These are phyloP conservation scores for rapeseed (Brassica napus) DNA, from an alignment of 345 rosid genomes.

Conservation along the genomic window Da-Ae NC_063436.1:26237001-26237500, in stretches of 20 bases:
- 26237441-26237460: conserved; percentile 95
- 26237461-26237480: neutral
- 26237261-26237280: conserved; percentile 79
- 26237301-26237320: conserved; percentile 66
- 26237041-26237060: neutral
- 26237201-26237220: neutral
- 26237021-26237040: neutral
- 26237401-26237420: conserved; percentile 91
- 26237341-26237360: conserved; percentile 92
- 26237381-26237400: conserved; percentile 89
- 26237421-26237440: conserved; percentile 77
- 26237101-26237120: neutral
- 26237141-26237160: neutral
- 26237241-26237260: conserved; percentile 94
- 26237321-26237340: conserved; percentile 76
- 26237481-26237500: conserved; percentile 46
- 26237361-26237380: conserved; percentile 80
- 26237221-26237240: conserved; percentile 33
- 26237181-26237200: neutral
- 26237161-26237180: conserved; percentile 13
- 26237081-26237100: neutral
- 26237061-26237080: conserved; percentile 1
- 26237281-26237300: conserved; percentile 72
- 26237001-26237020: conserved; percentile 76
- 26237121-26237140: neutral